A percentile compares a stretch with the other conserved stretches of the same genome.
These are phyloP conservation scores for Pisolithus tinctorius DNA, from an alignment of 768 basidiomycete genomes.

Conservation along the genomic window DNA sequence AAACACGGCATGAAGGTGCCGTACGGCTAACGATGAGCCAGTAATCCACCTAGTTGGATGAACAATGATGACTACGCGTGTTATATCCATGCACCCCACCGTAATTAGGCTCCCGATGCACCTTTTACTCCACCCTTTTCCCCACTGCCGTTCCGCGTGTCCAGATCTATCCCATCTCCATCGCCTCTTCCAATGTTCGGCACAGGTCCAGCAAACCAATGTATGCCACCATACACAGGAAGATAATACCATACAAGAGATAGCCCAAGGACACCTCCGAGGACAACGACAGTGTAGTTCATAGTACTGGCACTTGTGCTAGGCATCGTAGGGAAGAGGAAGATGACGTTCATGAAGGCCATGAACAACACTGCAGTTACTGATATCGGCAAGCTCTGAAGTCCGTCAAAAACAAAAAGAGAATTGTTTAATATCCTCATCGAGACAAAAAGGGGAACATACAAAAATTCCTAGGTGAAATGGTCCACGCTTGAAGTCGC, in stretches of 20 bases:
- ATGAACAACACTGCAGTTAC: slow-evolving; percentile 26
- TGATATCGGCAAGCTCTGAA: slow-evolving; percentile 18
- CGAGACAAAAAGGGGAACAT: neutral
- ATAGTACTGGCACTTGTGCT: slow-evolving; percentile 19
- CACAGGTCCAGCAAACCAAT: slow-evolving; percentile 31
- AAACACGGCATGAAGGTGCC: neutral
- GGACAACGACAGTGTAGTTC: slow-evolving; percentile 25
- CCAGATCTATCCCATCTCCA: neutral
- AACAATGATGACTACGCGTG: too few species aligned
- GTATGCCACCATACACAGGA: slow-evolving; percentile 22
- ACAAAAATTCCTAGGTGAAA: slow-evolving; percentile 23
- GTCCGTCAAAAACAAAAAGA: slow-evolving; percentile 12
- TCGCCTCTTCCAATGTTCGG: slow-evolving; percentile 17
- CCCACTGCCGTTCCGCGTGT: neutral
- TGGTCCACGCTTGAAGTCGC: slow-evolving; percentile 28
- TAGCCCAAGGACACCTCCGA: slow-evolving; percentile 25
- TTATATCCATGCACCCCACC: slow-evolving; percentile 41
- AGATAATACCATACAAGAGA: slow-evolving; percentile 21
- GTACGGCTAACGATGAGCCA: too few species aligned
- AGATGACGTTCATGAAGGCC: slow-evolving; percentile 26
- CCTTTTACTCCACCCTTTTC: neutral
- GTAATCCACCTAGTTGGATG: too few species aligned
- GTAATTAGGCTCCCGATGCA: too few species aligned
- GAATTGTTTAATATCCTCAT: neutral
- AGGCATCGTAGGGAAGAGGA: slow-evolving; percentile 28